A percentile compares a stretch with the other conserved stretches of the same genome.
phyloP scores from a whole-genome alignment of 2,329 filamentous ascomycete genomes.

The Nemania sp. region DNA sequence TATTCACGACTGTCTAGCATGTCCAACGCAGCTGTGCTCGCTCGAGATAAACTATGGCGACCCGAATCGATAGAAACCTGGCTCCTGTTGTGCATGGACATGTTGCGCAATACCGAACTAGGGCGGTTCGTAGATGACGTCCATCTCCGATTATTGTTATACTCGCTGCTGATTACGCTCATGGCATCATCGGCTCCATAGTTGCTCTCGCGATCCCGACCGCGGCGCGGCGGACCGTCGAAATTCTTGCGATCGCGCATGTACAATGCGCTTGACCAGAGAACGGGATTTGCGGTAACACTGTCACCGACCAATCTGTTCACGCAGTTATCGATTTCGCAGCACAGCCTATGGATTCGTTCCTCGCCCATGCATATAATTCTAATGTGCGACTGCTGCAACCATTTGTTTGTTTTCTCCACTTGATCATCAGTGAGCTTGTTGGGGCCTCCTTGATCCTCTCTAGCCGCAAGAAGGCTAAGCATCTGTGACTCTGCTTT shows the following conservation, averaged over 20 bases:
- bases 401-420: conserved; percentile 84
- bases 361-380: conserved; percentile 97
- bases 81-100: conserved; percentile 72
- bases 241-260: conserved; percentile 77
- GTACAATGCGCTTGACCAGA: conserved; percentile 94
- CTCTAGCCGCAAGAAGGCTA: conserved; percentile 84
- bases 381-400: conserved; percentile 83
- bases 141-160: conserved; percentile 59
- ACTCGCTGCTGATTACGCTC: conserved; percentile 68
- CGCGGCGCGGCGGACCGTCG: conserved; percentile 56
- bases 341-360: conserved; percentile 91
- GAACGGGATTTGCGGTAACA: conserved; percentile 83
- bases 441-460: conserved; percentile 89
- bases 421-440: conserved; percentile 97
- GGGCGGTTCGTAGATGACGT: conserved; percentile 58
- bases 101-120: conserved; percentile 66
- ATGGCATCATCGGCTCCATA: conserved; percentile 63
- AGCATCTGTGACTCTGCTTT: conserved; percentile 87
- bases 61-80: conserved; percentile 78
- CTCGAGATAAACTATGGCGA: conserved; percentile 70
- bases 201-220: conserved; percentile 60
- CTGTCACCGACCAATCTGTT: conserved; percentile 87
- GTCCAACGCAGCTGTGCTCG: conserved; percentile 71
- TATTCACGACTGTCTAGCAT: conserved; percentile 77
- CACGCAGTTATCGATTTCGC: conserved; percentile 88